Evolutionary conservation across 2,329 filamentous ascomycete species (phyloP).

Genomic region (Gnomoniopsis sp.): DNA sequence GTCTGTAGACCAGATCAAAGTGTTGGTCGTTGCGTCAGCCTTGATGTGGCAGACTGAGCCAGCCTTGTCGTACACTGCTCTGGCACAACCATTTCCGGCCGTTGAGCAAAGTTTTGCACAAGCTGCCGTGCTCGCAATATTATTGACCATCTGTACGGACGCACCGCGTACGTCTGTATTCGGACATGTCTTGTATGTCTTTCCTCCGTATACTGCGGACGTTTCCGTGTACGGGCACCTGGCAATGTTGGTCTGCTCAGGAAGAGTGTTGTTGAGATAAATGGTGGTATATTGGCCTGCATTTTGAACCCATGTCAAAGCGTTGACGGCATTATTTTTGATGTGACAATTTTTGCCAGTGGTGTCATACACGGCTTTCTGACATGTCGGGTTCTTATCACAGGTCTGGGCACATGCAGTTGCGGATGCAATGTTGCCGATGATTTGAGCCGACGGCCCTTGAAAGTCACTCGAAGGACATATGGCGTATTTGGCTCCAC

Average conservation of each 20-base stretch:
- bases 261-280: slow-evolving; percentile 8
- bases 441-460: background rate
- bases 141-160: slow-evolving; percentile 1
- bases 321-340: slow-evolving; percentile 3
- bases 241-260: slow-evolving; percentile 4
- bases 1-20: slow-evolving; percentile 6
- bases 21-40: slow-evolving; percentile 6
- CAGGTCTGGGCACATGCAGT: slow-evolving; percentile 10
- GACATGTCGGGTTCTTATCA: background rate
- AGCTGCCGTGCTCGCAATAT: slow-evolving; percentile 2
- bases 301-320: slow-evolving; percentile 3
- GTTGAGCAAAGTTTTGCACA: slow-evolving; percentile 6
- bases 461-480: slow-evolving; percentile 7
- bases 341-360: slow-evolving; percentile 4
- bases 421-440: background rate
- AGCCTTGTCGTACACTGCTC: slow-evolving; percentile 1
- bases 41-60: slow-evolving; percentile 5
- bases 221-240: slow-evolving; percentile 5
- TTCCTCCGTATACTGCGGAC: background rate
- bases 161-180: slow-evolving; percentile 3
- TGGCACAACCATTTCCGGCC: background rate
- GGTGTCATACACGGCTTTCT: slow-evolving; percentile 10
- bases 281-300: background rate
- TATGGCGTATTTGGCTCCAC: slow-evolving; percentile 6
- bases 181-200: slow-evolving; percentile 2